Evolutionary conservation across 1,284 basidiomycete genomes (phyloP).

Genomic region (Ustilago nuda): DNA sequence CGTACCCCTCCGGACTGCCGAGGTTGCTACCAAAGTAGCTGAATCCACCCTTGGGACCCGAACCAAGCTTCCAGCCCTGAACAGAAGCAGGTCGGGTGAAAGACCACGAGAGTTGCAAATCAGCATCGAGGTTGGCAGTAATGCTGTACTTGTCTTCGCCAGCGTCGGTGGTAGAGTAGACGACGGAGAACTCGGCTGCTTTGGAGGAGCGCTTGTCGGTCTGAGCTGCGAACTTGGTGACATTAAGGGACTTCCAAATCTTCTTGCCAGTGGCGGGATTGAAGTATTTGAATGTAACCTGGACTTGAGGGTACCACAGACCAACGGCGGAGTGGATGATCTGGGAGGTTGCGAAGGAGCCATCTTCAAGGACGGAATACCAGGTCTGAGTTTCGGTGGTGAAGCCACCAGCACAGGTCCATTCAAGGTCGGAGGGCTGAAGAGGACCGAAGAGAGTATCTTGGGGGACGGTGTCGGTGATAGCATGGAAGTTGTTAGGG

Average conservation of each 20-base stretch:
- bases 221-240: constrained; percentile 80
- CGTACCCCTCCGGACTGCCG: constrained; percentile 58
- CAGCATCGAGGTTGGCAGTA: constrained; percentile 81
- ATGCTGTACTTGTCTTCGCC: constrained; percentile 82
- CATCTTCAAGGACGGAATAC: constrained; percentile 87
- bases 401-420: constrained; percentile 85
- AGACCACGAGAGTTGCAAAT: constrained; percentile 83
- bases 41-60: constrained; percentile 86
- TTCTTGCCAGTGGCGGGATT: constrained; percentile 81
- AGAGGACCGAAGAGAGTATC: constrained; percentile 78
- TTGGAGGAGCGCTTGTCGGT: constrained; percentile 85
- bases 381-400: constrained; percentile 91
- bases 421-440: constrained; percentile 78
- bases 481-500: constrained; percentile 63
- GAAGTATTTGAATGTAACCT: constrained; percentile 92
- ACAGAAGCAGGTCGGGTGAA: constrained; percentile 78
- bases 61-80: constrained; percentile 91
- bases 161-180: constrained; percentile 75
- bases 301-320: constrained; percentile 91
- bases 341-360: constrained; percentile 85
- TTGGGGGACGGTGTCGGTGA: constrained; percentile 61
- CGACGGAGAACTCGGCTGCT: constrained; percentile 83
- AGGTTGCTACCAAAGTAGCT: constrained; percentile 81
- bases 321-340: constrained; percentile 95
- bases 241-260: constrained; percentile 90